These are phyloP conservation scores for Lasiosphaeria ovina DNA, from an alignment of 495 filamentous ascomycete genomes.

Conservation along the genomic window DNA sequence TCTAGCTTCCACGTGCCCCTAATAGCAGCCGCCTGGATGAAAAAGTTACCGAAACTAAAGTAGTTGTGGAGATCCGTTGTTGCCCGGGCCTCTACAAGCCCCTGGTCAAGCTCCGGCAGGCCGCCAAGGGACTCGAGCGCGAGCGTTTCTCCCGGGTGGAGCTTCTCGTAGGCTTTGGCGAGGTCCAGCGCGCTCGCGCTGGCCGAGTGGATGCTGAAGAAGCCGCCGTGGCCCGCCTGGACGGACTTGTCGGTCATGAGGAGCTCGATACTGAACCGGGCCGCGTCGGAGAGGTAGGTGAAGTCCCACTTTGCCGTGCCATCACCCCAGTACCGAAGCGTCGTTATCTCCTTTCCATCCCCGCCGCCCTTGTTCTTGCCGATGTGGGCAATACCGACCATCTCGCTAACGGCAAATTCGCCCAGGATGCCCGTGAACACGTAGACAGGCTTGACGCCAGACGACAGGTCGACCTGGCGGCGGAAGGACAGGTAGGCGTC, in stretches of 20 bases:
- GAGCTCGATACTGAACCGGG: neutral
- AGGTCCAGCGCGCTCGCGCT: neutral
- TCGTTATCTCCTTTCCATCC: too few species aligned
- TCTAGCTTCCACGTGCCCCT: neutral
- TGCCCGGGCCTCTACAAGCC: neutral
- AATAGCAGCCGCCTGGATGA: neutral
- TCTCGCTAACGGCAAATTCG: neutral
- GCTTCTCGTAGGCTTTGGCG: neutral
- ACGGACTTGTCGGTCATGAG: neutral
- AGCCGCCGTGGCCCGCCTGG: neutral
- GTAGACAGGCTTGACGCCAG: constrained; percentile 22
- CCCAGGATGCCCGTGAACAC: constrained; percentile 18
- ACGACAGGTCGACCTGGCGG: constrained; percentile 19
- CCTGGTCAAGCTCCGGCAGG: neutral
- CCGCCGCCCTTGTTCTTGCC: neutral
- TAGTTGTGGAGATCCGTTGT: neutral
- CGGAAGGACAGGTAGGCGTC: constrained; percentile 24
- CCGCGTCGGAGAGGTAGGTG: neutral
- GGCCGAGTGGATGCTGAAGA: constrained; percentile 2
- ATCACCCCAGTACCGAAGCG: neutral
- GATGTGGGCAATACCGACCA: neutral
- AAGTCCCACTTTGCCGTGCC: neutral
- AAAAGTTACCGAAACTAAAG: neutral
- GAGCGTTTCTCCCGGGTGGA: neutral
- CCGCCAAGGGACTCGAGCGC: neutral